phyloP scores from a whole-genome alignment of 371 early-diverging fungal genomes.

The Fennellomyces sp. region DNA sequence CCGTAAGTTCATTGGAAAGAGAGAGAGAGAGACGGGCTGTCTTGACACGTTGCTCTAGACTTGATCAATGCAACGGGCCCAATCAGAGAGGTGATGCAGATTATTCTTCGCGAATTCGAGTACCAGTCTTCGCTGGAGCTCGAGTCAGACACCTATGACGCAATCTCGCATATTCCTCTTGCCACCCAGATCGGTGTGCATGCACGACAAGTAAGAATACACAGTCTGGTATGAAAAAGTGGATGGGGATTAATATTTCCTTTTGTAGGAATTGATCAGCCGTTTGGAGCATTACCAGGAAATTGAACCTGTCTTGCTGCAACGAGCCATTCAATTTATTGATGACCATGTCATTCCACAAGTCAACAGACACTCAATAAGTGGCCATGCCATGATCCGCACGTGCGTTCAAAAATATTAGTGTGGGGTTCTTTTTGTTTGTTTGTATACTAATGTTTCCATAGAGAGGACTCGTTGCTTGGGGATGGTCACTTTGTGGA shows the following conservation, averaged over 20 bases:
- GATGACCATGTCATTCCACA: constrained; percentile 59
- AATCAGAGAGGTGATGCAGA: constrained; percentile 66
- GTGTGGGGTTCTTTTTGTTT: background rate
- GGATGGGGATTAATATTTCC: background rate
- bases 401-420: constrained; percentile 46
- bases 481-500: constrained; percentile 56
- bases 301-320: constrained; percentile 50
- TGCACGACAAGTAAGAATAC: constrained; percentile 50
- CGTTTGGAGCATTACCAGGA: constrained; percentile 66
- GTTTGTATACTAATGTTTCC: background rate
- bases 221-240: background rate
- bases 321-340: constrained; percentile 58
- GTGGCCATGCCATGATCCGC: constrained; percentile 65
- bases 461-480: constrained; percentile 54
- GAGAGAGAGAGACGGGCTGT: background rate
- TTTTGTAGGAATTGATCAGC: constrained; percentile 57
- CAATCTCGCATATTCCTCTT: constrained; percentile 68
- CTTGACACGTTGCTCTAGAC: constrained; percentile 31
- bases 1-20: constrained; percentile 45
- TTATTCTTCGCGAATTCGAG: constrained; percentile 68
- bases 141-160: constrained; percentile 63
- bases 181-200: constrained; percentile 69
- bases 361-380: constrained; percentile 63
- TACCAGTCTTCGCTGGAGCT: constrained; percentile 70
- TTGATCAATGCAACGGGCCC: constrained; percentile 67